Base-by-base conservation (phyloP, 768 basidiomycete genomes). In the Mycena crocata region DNA sequence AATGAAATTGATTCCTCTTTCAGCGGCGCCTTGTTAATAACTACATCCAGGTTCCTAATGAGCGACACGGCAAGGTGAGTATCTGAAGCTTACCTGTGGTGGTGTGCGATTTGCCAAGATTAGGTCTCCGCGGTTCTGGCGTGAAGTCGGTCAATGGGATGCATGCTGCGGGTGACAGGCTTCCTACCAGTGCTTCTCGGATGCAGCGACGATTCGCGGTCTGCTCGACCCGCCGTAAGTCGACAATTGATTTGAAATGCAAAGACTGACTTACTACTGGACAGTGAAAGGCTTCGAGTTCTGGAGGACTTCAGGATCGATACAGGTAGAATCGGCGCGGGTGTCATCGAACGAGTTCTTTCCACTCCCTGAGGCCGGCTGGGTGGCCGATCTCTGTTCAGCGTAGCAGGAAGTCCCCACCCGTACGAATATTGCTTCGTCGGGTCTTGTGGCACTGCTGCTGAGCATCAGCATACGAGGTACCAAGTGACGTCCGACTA, bases 1-100 rank as follows among this genome's bases (percentile, higher is more conserved):
- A 86, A 67, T 62, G 82, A 72, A 51, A 84, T 77, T 1, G 80
- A 73, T 31, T 82, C 82, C 15, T 70, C 76, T 67, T 84, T 84
- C 75, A 78, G 81, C 4, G 76, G 78, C 62, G 40, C 34, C 17
- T 14, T 58, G 35, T 31, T 32, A n/a, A n/a, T n/a, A n/a, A n/a
- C n/a, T n/a, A n/a, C n/a, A n/a, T n/a, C n/a, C n/a, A n/a, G n/a
- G n/a, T n/a, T n/a, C n/a, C n/a, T n/a, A n/a, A n/a, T n/a, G n/a
- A n/a, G n/a, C n/a, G n/a, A n/a, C n/a, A n/a, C n/a, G n/a, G n/a
- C n/a, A n/a, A 32, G 19, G 14, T 0, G 48, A 45, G 9, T 28
- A 28, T 40, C 17, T 5, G 26, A 8, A 37, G 39, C 56, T 62
- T 44, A 57, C 65, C 37, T 17, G 44, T 48, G n/a, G 40, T 26